These are phyloP conservation scores for Dillenia turbinata DNA, from an alignment of 164 flowering plant species.

Conservation along the genomic window DNA sequence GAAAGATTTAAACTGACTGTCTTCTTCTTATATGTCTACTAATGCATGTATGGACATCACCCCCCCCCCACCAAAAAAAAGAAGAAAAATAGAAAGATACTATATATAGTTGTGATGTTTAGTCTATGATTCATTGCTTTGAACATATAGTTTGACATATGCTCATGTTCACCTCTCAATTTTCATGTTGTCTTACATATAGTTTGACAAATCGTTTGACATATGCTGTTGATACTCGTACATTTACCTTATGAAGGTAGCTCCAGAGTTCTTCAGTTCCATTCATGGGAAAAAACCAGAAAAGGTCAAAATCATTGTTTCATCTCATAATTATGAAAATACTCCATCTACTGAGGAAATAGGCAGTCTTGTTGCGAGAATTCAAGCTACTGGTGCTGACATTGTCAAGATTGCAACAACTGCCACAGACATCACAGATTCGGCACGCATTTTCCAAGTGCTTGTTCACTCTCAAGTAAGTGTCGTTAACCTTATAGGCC, in stretches of 20 bases:
- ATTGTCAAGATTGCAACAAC: slow-evolving; percentile 93
- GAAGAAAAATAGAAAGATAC: too few relatives aligned
- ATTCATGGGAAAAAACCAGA: slow-evolving; percentile 57
- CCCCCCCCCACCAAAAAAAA: too few relatives aligned
- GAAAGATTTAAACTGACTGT: too few relatives aligned
- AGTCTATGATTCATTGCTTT: too few relatives aligned
- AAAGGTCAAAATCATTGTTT: slow-evolving; percentile 73
- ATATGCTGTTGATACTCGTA: background rate
- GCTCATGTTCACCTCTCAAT: too few relatives aligned
- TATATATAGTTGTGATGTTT: too few relatives aligned
- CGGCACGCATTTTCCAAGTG: slow-evolving; percentile 76
- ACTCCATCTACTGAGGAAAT: slow-evolving; percentile 92
- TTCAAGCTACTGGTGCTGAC: slow-evolving; percentile 94
- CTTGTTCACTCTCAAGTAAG: slow-evolving; percentile 84
- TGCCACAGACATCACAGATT: slow-evolving; percentile 82
- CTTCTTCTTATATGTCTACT: too few relatives aligned
- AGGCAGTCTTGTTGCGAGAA: slow-evolving; percentile 72
- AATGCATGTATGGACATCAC: too few relatives aligned
- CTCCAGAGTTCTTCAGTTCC: slow-evolving; percentile 57
- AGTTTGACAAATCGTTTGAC: too few relatives aligned
- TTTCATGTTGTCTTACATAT: too few relatives aligned
- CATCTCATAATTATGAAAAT: slow-evolving; percentile 76
- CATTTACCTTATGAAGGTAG: slow-evolving; percentile 49
- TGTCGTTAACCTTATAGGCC: background rate
- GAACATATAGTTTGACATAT: too few relatives aligned